These are phyloP conservation scores for Trichoderma harzianum DNA, from an alignment of 2,329 filamentous ascomycete genomes.

Conservation along the genomic window DNA sequence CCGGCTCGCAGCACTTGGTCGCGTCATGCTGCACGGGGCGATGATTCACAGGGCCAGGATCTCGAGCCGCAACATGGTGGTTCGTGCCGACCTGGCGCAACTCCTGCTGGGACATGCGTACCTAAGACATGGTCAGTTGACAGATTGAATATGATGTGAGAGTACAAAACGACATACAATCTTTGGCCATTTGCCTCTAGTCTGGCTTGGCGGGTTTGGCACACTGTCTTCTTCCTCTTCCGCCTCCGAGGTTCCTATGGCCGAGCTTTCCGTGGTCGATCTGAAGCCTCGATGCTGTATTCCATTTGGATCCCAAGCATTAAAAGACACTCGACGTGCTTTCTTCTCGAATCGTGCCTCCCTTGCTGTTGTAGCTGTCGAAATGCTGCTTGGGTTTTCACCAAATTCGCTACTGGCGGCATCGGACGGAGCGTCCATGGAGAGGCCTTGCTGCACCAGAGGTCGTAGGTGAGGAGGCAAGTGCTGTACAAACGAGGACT, in stretches of 20 bases:
- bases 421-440: not conserved
- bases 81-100: not conserved
- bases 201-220: no score
- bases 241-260: slow-evolving; percentile 3
- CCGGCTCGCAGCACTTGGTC: slow-evolving; percentile 24
- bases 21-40: slow-evolving; percentile 18
- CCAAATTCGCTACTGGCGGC: not conserved
- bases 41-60: slow-evolving; percentile 21
- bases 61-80: slow-evolving; percentile 8
- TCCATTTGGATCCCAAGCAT: slow-evolving; percentile 33
- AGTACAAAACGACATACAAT: not conserved
- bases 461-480: slow-evolving; percentile 16
- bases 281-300: slow-evolving; percentile 24
- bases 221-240: not conserved
- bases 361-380: slow-evolving; percentile 32
- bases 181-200: slow-evolving; percentile 27
- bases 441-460: not conserved
- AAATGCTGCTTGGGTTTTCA: slow-evolving; percentile 22
- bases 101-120: slow-evolving; percentile 8
- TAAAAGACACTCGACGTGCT: slow-evolving; percentile 23
- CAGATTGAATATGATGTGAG: no score
- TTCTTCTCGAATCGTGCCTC: slow-evolving; percentile 9
- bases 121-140: not conserved
- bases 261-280: slow-evolving; percentile 24
- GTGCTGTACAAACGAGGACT: not conserved